phyloP scores from a whole-genome alignment of 306 rosid genomes.

The Cicer arietinum region DNA sequence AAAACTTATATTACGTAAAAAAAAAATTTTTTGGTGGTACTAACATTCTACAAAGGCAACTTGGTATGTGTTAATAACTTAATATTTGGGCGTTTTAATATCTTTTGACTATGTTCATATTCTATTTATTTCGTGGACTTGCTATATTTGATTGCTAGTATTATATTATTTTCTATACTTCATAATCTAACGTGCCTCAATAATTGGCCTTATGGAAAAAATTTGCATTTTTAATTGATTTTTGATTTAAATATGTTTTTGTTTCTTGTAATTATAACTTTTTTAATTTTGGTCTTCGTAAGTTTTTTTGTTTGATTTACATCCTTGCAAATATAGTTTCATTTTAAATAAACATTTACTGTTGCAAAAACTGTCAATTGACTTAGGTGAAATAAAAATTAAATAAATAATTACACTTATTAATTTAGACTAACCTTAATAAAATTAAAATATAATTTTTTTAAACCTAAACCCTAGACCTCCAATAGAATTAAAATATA shows the following conservation, averaged over 20 bases:
- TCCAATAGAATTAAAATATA: too few relatives aligned
- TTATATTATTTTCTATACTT: background rate
- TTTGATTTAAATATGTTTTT: background rate
- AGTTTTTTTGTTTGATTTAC: too few relatives aligned
- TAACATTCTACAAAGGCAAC: conserved; percentile 14
- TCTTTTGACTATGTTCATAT: conserved; percentile 28
- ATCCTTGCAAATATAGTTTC: too few relatives aligned
- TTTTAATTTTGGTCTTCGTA: too few relatives aligned
- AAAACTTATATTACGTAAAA: background rate
- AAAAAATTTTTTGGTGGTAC: background rate
- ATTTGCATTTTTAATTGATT: conserved; percentile 6
- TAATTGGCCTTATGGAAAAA: conserved; percentile 37
- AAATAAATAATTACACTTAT: too few relatives aligned
- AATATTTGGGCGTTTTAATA: conserved; percentile 3
- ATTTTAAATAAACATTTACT: too few relatives aligned
- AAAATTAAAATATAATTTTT: too few relatives aligned
- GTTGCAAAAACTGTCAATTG: too few relatives aligned
- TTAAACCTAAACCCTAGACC: too few relatives aligned
- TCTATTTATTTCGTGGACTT: conserved; percentile 13
- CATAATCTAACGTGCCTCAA: conserved; percentile 43
- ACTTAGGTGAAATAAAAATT: too few relatives aligned
- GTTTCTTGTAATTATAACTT: too few relatives aligned
- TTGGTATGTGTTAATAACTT: background rate
- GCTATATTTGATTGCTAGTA: conserved; percentile 21
- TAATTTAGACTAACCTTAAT: too few relatives aligned